phyloP scores from a whole-genome alignment of 345 rosid species.

The Pistacia vera region DNA sequence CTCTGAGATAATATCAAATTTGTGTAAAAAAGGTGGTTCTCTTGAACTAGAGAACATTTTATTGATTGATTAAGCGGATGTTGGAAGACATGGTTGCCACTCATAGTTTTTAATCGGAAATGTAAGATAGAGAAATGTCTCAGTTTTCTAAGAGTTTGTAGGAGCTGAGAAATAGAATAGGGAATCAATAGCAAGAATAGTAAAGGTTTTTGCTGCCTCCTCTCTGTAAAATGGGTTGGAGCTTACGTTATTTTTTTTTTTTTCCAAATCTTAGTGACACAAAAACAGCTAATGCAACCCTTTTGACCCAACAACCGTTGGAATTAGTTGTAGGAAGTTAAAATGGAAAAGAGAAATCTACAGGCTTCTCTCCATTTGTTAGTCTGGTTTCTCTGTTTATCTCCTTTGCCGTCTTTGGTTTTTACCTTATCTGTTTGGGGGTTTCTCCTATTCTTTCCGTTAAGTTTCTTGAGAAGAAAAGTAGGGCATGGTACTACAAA shows the following conservation, averaged over 20 bases:
- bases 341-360: background rate
- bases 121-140: background rate
- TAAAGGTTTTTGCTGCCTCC: background rate
- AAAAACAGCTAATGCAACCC: background rate
- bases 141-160: background rate
- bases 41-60: too few species aligned
- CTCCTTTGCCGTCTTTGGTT: background rate
- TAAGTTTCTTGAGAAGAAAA: background rate
- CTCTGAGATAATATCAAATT: too few species aligned
- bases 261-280: background rate
- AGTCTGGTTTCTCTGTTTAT: background rate
- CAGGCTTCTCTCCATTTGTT: background rate
- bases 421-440: background rate
- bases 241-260: background rate
- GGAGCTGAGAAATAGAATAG: background rate
- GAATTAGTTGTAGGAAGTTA: background rate
- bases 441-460: background rate
- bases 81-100: background rate
- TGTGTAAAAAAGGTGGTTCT: too few species aligned
- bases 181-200: background rate
- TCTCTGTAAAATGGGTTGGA: background rate
- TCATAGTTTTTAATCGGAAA: slow-evolving; percentile 2
- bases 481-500: background rate
- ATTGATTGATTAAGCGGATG: background rate
- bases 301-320: background rate